Percentiles rank a stretch among this genome's conserved stretches.
These are phyloP conservation scores for Boletus hoseneyae DNA, from an alignment of 1,284 basidiomycete species.

Conservation along the genomic window DNA sequence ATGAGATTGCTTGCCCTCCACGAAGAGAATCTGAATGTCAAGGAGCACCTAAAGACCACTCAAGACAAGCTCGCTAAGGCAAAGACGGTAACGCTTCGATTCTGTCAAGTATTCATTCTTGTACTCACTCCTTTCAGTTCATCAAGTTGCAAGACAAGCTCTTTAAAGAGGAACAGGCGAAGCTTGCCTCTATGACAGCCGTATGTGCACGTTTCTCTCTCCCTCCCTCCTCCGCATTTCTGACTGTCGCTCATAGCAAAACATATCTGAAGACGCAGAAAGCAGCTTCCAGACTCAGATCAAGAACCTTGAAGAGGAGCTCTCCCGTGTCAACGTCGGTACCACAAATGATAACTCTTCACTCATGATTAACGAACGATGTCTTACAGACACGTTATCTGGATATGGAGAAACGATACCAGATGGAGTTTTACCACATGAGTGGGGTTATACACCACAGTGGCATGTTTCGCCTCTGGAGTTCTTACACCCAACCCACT, in stretches of 20 bases:
- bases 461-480: conserved; percentile 63
- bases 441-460: conserved; percentile 68
- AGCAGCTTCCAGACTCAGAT: conserved; percentile 67
- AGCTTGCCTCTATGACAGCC: conserved; percentile 34
- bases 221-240: neutral
- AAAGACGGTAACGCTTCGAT: conserved; percentile 49
- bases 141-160: conserved; percentile 91
- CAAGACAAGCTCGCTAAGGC: conserved; percentile 84
- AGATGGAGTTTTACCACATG: conserved; percentile 78
- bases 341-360: neutral
- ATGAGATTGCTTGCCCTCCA: conserved; percentile 72
- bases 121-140: conserved; percentile 51
- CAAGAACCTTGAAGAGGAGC: conserved; percentile 67
- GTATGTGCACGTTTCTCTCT: conserved; percentile 14
- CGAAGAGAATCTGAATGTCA: conserved; percentile 69
- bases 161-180: conserved; percentile 73
- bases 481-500: conserved; percentile 42
- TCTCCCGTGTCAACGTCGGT: conserved; percentile 57
- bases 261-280: conserved; percentile 69
- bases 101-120: neutral
- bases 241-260: conserved; percentile 35
- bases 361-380: neutral
- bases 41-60: conserved; percentile 67
- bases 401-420: conserved; percentile 62
- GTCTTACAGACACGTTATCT: conserved; percentile 45